These are phyloP conservation scores for Funneliformis caledonium DNA, from an alignment of 371 early-diverging fungal species.

Conservation along the genomic window DNA sequence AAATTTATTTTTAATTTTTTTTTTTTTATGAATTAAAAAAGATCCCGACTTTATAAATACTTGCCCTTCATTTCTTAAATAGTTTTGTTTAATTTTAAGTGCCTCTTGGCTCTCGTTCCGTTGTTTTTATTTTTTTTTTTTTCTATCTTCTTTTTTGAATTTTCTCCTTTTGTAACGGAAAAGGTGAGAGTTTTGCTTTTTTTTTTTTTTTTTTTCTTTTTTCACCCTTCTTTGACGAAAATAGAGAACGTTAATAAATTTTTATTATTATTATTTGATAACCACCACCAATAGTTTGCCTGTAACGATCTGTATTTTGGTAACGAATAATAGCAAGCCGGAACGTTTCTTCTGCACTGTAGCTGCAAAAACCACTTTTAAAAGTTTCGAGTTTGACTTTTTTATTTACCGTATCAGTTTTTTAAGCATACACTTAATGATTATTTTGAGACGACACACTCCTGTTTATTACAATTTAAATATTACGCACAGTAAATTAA, in stretches of 20 bases:
- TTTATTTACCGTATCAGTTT: slow-evolving; percentile 20
- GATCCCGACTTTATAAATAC: slow-evolving; percentile 11
- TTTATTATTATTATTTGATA: background rate
- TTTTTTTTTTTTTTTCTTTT: background rate
- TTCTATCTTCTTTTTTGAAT: background rate
- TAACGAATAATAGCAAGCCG: slow-evolving; percentile 5
- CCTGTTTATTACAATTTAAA: background rate
- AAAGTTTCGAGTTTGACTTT: background rate
- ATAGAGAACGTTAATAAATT: background rate
- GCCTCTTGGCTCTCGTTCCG: background rate
- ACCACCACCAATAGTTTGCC: background rate
- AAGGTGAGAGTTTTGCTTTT: background rate
- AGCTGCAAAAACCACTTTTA: background rate
- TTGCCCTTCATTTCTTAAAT: background rate
- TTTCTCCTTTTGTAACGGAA: slow-evolving; percentile 17
- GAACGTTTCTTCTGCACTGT: slow-evolving; percentile 1
- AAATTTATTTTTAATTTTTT: too few relatives aligned
- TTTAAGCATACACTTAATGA: background rate
- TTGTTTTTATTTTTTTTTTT: background rate
- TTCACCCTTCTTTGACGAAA: background rate
- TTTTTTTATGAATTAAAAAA: background rate
- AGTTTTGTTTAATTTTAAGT: slow-evolving; percentile 17
- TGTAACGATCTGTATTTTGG: slow-evolving; percentile 30
- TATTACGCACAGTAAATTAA: background rate
- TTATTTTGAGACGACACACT: slow-evolving; percentile 19